Percentiles rank a stretch among this genome's conserved stretches.
These are phyloP conservation scores for Phaeosphaeriaceae sp. DNA, from an alignment of 2,329 filamentous ascomycete genomes.

Conservation along the genomic window DNA sequence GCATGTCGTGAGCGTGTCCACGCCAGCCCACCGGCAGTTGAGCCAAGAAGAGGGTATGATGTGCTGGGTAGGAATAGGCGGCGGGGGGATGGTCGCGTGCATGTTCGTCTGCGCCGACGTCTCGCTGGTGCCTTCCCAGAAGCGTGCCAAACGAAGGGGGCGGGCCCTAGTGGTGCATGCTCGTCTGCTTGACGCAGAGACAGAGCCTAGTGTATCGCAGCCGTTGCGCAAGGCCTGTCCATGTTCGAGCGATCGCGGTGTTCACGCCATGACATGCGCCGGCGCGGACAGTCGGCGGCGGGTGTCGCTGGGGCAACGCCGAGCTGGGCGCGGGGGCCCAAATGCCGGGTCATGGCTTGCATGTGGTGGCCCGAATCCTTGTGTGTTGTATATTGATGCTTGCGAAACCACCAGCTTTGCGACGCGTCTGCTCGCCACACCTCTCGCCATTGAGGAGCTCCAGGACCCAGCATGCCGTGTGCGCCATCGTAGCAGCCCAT, in stretches of 20 bases:
- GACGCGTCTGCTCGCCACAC: slow-evolving; percentile 31
- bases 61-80: slow-evolving; percentile 10
- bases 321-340: slow-evolving; percentile 4
- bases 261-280: neutral
- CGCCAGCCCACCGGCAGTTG: neutral
- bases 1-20: slow-evolving; percentile 15
- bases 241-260: neutral
- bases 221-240: too few relatives aligned
- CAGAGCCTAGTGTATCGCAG: too few relatives aligned
- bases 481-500: slow-evolving; percentile 19
- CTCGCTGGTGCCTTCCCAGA: slow-evolving; percentile 7
- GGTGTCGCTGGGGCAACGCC: slow-evolving; percentile 12
- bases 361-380: slow-evolving; percentile 22
- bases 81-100: slow-evolving; percentile 8
- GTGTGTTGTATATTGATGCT: slow-evolving; percentile 31
- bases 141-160: neutral
- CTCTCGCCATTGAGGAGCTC: slow-evolving; percentile 22
- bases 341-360: neutral
- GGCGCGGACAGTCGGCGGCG: slow-evolving; percentile 3
- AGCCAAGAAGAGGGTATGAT: neutral
- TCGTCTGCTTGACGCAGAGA: neutral
- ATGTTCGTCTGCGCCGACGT: slow-evolving; percentile 9
- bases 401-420: slow-evolving; percentile 14
- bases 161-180: neutral
- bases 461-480: slow-evolving; percentile 24